Conservation (phyloP, 768 basidiomycete species). For the Rhodotorula graminis region DNA sequence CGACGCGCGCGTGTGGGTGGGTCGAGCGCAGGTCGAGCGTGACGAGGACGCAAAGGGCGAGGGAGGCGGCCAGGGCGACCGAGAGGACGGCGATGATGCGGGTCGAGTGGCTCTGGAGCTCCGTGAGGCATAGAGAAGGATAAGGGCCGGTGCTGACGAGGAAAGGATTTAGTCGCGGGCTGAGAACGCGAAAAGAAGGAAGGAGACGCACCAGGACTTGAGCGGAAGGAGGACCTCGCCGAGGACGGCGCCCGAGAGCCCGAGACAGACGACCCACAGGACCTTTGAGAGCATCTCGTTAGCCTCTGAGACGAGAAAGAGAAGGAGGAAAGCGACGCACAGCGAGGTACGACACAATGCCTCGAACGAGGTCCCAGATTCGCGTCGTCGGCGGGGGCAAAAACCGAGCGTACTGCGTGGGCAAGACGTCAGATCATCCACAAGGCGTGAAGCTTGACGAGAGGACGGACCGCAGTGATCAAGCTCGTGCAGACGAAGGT, state of each 20-base stretch:
- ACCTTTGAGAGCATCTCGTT: neutral
- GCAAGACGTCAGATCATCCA: neutral
- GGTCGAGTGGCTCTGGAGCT: too few species aligned
- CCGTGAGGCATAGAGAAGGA: neutral
- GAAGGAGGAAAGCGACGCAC: neutral
- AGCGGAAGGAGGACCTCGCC: neutral
- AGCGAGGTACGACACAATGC: neutral
- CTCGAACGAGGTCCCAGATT: neutral
- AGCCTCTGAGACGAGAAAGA: neutral
- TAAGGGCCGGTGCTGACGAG: neutral
- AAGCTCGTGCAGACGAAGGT: neutral
- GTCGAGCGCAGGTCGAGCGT: neutral
- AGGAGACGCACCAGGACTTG: neutral
- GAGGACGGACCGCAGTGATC: neutral
- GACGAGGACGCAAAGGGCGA: slow-evolving; percentile 8
- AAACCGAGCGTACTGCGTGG: neutral
- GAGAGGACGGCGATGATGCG: neutral
- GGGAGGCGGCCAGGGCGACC: neutral
- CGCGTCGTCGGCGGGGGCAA: neutral
- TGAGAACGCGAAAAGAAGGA: neutral
- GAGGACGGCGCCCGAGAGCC: neutral
- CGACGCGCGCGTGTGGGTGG: neutral
- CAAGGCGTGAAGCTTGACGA: neutral
- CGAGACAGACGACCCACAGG: neutral
- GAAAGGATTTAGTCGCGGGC: too few species aligned